Conservation (phyloP, 2,329 filamentous ascomycete genomes). For the Rhynchosporium graminicola region DNA sequence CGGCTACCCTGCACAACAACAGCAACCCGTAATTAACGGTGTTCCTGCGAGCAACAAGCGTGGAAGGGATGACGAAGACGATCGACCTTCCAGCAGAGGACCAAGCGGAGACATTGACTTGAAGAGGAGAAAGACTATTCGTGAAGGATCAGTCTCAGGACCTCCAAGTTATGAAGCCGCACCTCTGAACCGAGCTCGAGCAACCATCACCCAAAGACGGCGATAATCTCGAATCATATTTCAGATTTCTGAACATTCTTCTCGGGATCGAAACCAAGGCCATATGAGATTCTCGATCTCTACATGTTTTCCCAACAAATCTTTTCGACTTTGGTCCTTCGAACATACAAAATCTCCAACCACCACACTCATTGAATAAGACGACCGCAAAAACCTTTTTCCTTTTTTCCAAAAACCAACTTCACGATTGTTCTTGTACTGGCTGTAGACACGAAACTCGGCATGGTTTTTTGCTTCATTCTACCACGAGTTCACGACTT, state of each 20-base stretch:
- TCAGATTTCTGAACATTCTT: slow-evolving; percentile 37
- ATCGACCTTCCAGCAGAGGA: slow-evolving; percentile 59
- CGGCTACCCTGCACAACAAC: slow-evolving; percentile 57
- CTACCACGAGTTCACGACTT: slow-evolving; percentile 46
- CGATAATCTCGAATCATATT: slow-evolving; percentile 30
- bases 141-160: slow-evolving; percentile 58
- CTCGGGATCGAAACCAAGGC: slow-evolving; percentile 18
- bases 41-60: slow-evolving; percentile 47
- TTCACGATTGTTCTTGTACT: slow-evolving; percentile 45
- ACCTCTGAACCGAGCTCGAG: slow-evolving; percentile 49
- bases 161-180: slow-evolving; percentile 50
- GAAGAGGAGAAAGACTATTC: slow-evolving; percentile 79
- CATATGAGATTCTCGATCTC: slow-evolving; percentile 20
- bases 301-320: slow-evolving; percentile 24
- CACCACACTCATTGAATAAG: slow-evolving; percentile 36
- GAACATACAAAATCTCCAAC: slow-evolving; percentile 38
- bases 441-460: slow-evolving; percentile 41
- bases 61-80: slow-evolving; percentile 48
- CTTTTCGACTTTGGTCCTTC: slow-evolving; percentile 30
- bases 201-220: slow-evolving; percentile 46
- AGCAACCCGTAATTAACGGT: slow-evolving; percentile 67
- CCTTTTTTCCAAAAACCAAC: slow-evolving; percentile 20
- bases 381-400: slow-evolving; percentile 30
- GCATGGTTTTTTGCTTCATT: slow-evolving; percentile 43
- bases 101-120: slow-evolving; percentile 57